Conservation (phyloP, 768 basidiomycete genomes). For the Leccinum imitatum region DNA sequence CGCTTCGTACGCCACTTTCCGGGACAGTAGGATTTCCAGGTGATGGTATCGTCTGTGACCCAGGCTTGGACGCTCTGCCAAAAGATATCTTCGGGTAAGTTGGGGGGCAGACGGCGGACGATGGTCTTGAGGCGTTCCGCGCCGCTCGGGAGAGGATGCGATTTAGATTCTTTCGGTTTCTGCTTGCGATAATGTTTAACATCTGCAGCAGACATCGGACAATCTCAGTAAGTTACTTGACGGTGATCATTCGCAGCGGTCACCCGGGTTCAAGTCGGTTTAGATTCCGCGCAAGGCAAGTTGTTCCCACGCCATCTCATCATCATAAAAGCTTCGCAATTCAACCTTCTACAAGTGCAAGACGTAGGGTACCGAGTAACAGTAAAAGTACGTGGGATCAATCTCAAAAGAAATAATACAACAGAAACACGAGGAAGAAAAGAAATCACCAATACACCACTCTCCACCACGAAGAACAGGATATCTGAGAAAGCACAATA, state of each 20-base stretch:
- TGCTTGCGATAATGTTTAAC: slow-evolving; percentile 24
- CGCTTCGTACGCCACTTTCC: slow-evolving; percentile 67
- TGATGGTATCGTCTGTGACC: slow-evolving; percentile 71
- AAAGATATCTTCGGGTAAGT: slow-evolving; percentile 89
- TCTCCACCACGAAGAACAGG: slow-evolving; percentile 11
- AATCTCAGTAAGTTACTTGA: not conserved
- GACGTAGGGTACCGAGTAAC: too few species aligned
- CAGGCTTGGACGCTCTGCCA: slow-evolving; percentile 89
- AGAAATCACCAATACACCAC: not conserved
- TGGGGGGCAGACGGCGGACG: slow-evolving; percentile 85
- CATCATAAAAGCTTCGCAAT: not conserved
- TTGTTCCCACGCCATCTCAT: slow-evolving; percentile 7
- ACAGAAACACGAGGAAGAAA: slow-evolving; percentile 15
- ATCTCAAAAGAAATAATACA: slow-evolving; percentile 14
- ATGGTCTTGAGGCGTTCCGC: slow-evolving; percentile 80
- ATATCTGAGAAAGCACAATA: not conserved
- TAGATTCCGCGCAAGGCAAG: not conserved
- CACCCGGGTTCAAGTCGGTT: not conserved
- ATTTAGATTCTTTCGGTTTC: slow-evolving; percentile 34
- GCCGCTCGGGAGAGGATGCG: slow-evolving; percentile 28
- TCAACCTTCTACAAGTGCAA: not conserved
- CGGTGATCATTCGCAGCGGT: too few species aligned
- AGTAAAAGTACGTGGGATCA: too few species aligned
- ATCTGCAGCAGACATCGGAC: slow-evolving; percentile 19
- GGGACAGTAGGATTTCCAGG: slow-evolving; percentile 64